phyloP scores from a whole-genome alignment of 2,329 filamentous ascomycete genomes.

The Colletotrichum magnum region DNA sequence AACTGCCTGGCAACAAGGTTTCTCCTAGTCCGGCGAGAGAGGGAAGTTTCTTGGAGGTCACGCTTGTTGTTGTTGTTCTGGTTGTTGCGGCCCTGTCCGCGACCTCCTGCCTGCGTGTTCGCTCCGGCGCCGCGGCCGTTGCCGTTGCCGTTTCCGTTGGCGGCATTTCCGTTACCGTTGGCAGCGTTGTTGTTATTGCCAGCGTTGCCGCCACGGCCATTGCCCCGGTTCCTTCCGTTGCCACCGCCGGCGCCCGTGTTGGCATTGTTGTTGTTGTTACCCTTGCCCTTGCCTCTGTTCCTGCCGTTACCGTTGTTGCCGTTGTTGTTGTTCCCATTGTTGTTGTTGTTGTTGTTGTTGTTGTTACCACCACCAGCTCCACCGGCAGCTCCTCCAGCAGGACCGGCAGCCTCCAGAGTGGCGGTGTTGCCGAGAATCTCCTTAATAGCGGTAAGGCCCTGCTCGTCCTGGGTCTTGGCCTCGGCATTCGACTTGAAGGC shows the following conservation, averaged over 20 bases:
- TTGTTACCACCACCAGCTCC: constrained; percentile 33
- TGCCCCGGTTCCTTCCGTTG: neutral
- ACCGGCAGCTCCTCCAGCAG: constrained; percentile 6
- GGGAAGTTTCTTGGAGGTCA: neutral
- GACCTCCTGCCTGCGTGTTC: neutral
- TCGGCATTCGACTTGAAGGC: constrained; percentile 59
- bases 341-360: constrained; percentile 26
- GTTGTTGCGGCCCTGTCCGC: constrained; percentile 15
- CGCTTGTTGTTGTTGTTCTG: constrained; percentile 34
- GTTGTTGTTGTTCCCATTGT: neutral
- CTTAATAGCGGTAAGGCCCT: constrained; percentile 57
- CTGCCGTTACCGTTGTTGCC: constrained; percentile 2
- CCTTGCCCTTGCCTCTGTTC: constrained; percentile 3
- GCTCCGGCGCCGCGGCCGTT: constrained; percentile 3
- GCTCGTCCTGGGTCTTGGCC: constrained; percentile 47
- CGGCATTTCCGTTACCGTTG: neutral
- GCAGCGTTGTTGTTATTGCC: neutral
- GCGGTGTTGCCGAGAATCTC: constrained; percentile 51
- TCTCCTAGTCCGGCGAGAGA: constrained; percentile 17
- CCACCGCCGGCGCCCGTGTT: neutral
- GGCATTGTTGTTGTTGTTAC: neutral
- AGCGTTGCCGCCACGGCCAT: neutral
- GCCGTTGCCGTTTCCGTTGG: neutral
- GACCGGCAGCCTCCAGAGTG: constrained; percentile 51
- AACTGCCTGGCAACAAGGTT: constrained; percentile 12